Evolutionary conservation across 345 rosid species (phyloP).

Genomic region (Crucihimalaya himalaica): DNA sequence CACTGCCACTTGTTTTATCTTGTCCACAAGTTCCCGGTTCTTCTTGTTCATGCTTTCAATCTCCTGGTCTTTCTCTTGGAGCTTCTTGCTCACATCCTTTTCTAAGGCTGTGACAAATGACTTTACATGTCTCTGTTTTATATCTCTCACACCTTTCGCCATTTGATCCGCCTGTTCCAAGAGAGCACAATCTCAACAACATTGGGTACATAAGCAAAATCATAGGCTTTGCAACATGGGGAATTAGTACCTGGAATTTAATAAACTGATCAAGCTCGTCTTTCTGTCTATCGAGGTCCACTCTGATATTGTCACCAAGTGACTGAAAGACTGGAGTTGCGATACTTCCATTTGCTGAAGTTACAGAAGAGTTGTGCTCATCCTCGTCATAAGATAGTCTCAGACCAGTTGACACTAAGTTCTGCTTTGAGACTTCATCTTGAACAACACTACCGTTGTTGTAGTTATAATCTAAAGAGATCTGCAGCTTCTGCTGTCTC

Average conservation of each 20-base stretch:
- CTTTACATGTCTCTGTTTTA: constrained; percentile 67
- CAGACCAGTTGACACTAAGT: constrained; percentile 78
- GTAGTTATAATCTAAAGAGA: constrained; percentile 57
- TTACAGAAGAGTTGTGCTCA: constrained; percentile 76
- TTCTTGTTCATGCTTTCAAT: constrained; percentile 66
- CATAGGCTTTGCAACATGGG: neutral
- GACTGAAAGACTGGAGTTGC: constrained; percentile 58
- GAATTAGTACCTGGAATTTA: constrained; percentile 60
- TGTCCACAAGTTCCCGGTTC: constrained; percentile 66
- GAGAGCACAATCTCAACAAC: neutral
- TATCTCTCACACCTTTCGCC: constrained; percentile 63
- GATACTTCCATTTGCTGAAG: constrained; percentile 72
- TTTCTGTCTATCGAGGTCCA: constrained; percentile 60
- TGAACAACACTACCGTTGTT: constrained; percentile 43
- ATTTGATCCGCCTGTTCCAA: constrained; percentile 61
- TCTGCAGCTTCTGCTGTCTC: constrained; percentile 68
- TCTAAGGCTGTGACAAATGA: constrained; percentile 67
- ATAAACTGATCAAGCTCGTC: constrained; percentile 71
- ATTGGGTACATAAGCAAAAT: neutral
- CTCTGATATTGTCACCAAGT: constrained; percentile 57
- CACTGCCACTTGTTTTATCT: constrained; percentile 59
- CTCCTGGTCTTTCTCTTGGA: constrained; percentile 70
- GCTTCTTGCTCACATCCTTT: constrained; percentile 63
- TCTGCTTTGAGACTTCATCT: constrained; percentile 63
- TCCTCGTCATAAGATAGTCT: constrained; percentile 79